A percentile compares a stretch with the other conserved stretches of the same genome.
Evolutionary conservation across 2,329 filamentous ascomycete genomes (phyloP).

Genomic region (Talaromyces sp.): DNA sequence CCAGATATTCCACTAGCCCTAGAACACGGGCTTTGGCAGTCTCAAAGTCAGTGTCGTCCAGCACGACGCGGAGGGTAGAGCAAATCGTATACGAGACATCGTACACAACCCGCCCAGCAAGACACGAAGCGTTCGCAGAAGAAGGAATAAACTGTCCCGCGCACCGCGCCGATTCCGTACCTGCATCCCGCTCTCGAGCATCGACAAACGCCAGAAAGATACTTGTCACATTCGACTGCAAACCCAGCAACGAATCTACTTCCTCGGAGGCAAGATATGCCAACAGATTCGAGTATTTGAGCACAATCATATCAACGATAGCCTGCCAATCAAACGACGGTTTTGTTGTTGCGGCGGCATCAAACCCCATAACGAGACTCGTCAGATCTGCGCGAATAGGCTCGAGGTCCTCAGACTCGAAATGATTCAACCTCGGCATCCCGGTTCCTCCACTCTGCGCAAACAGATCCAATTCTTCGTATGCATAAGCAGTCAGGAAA

Average conservation of each 20-base stretch:
- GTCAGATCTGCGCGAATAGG: conserved; percentile 48
- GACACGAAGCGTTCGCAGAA: neutral
- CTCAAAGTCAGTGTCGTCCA: conserved; percentile 25
- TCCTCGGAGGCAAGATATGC: conserved; percentile 31
- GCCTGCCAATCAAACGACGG: conserved; percentile 62
- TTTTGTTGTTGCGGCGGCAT: conserved; percentile 26
- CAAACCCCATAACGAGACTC: conserved; percentile 39
- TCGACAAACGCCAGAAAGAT: conserved; percentile 39
- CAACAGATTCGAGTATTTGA: conserved; percentile 61
- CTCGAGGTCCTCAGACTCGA: conserved; percentile 33
- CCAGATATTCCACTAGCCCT: conserved; percentile 51
- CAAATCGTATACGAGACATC: conserved; percentile 35
- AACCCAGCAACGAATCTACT: conserved; percentile 24
- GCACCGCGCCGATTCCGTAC: conserved; percentile 34
- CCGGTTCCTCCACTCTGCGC: conserved; percentile 29
- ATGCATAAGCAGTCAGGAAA: conserved; percentile 50
- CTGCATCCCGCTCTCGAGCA: conserved; percentile 30
- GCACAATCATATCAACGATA: conserved; percentile 64
- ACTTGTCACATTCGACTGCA: conserved; percentile 32
- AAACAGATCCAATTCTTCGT: conserved; percentile 44
- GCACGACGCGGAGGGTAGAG: conserved; percentile 30
- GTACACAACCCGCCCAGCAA: conserved; percentile 33
- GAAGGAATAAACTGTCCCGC: conserved; percentile 36
- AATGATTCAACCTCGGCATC: conserved; percentile 42
- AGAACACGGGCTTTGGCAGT: conserved; percentile 35